These are phyloP conservation scores for Isabelozyma gotoi DNA, from an alignment of 805 yeast genomes.

Conservation along the genomic window DNA sequence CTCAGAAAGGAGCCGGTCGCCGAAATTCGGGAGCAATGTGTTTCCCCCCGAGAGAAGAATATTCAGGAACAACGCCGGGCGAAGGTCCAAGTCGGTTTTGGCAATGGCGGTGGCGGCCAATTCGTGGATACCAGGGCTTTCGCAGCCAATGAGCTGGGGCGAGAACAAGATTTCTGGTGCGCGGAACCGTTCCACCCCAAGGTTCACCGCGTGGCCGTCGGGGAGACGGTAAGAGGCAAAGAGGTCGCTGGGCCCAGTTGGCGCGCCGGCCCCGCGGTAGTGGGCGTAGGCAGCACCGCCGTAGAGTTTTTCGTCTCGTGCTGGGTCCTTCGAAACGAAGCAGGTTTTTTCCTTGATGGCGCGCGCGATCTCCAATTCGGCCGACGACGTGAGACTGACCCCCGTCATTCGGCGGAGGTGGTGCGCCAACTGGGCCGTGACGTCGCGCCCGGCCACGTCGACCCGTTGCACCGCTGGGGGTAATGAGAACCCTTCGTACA, in stretches of 20 bases:
- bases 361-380: conserved; percentile 81
- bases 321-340: conserved; percentile 58
- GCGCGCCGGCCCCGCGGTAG: conserved; percentile 3
- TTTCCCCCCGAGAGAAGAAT: conserved; percentile 85
- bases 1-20: conserved; percentile 73
- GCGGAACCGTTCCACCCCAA: conserved; percentile 70
- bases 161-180: conserved; percentile 81
- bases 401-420: conserved; percentile 69
- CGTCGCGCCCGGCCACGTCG: conserved; percentile 84
- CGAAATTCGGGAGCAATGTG: conserved; percentile 74
- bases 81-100: conserved; percentile 75
- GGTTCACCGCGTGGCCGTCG: conserved; percentile 69
- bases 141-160: conserved; percentile 78
- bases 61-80: conserved; percentile 65
- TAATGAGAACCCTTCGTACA: conserved; percentile 83
- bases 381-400: conserved; percentile 58
- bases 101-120: conserved; percentile 62
- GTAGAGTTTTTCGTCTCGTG: conserved; percentile 54
- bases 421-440: conserved; percentile 71
- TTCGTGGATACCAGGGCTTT: conserved; percentile 66
- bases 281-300: conserved; percentile 10
- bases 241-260: conserved; percentile 19
- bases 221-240: conserved; percentile 62
- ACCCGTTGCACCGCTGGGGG: conserved; percentile 70
- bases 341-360: conserved; percentile 75